Percentiles rank a stretch among this genome's conserved stretches.
Conservation (phyloP, 1,284 basidiomycete genomes). For the Gymnopus androsaceus region DNA sequence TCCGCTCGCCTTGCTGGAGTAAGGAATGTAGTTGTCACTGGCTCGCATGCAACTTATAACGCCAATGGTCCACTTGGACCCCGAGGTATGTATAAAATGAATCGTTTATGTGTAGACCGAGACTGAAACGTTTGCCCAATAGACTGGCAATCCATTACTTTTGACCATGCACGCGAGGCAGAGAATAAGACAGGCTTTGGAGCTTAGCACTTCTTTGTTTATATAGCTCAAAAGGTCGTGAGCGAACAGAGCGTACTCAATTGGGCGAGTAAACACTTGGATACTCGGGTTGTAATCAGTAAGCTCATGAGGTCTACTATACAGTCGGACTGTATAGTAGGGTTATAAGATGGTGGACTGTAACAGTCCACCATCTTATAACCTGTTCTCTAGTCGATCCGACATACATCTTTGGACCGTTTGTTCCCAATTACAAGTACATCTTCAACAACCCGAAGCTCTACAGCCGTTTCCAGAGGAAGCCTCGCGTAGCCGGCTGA, state of each 20-base stretch:
- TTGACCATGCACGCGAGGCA: slow-evolving; percentile 6
- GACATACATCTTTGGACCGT: slow-evolving; percentile 11
- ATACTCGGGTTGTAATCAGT: slow-evolving; percentile 5
- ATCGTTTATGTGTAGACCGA: background rate
- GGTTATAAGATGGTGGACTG: background rate
- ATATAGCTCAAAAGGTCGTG: slow-evolving; percentile 6
- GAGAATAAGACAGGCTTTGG: too few species aligned
- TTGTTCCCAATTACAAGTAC: slow-evolving; percentile 9
- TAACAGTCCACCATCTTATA: background rate
- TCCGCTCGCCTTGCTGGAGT: slow-evolving; percentile 3
- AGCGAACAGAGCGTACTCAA: slow-evolving; percentile 6
- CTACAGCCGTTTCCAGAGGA: too few species aligned
- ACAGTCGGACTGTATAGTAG: too few species aligned
- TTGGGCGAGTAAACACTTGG: slow-evolving; percentile 5
- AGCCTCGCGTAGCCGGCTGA: too few species aligned
- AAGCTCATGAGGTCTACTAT: background rate
- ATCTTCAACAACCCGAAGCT: slow-evolving; percentile 3
- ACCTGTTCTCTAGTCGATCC: background rate
- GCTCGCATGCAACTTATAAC: slow-evolving; percentile 4
- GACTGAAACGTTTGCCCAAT: background rate
- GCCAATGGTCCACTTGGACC: slow-evolving; percentile 5
- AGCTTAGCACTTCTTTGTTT: slow-evolving; percentile 6
- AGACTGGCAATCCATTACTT: slow-evolving; percentile 2
- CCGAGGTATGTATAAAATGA: background rate
- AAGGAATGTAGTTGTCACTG: slow-evolving; percentile 5